Evolutionary conservation across 257 asterid genomes (phyloP), one percentile per base, ranked within the genome.

Genomic region (Nicotiana knightiana): DNA sequence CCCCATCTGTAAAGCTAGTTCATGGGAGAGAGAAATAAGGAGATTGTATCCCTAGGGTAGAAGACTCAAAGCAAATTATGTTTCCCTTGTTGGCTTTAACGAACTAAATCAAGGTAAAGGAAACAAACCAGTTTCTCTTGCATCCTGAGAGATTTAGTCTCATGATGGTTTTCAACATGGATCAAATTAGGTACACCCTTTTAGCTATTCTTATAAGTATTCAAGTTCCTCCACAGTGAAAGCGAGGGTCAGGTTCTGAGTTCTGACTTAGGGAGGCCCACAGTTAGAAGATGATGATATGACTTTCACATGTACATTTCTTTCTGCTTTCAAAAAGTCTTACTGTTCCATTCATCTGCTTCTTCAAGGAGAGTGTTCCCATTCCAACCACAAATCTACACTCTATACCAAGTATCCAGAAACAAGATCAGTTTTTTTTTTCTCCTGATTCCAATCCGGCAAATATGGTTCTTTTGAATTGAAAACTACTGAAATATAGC

Each of bases 251-350:
- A 78, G 81, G 30, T 75, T 48, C 46, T 6, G 43, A 78, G 79
- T 80, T 91, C 92, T 88, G 93, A 85, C 85, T 85, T 65, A 66
- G 59, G 85, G 81, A 83, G 97, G 91, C 97, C 98, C 98, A 90
- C 98, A n/a, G 43, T 87, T 80, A 3, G 83, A 86, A 89, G 93
- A 88, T 86, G 92, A 90, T 78, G 90, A 86, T 88, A 75, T 88
- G 82, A 82, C 84, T 81, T 86, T 87, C 92, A 91, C 93, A 87
- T 89, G 91, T 89, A 78, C 83, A 86, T 85, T 81, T 82, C 85
- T 85, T 70, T 77, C 80, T 87, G 73, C 68, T 79, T 24, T 81
- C 85, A 85, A 77, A 32, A 84, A 85, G 83, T 80, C 85, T 79
- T 53, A 90, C 95, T 88, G 98, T 89, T 92, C 90, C 89, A 90